A percentile compares a stretch with the other conserved stretches of the same genome.
phyloP scores from a whole-genome alignment of 2,329 filamentous ascomycete species.

The Phialophora verrucosa region DNA sequence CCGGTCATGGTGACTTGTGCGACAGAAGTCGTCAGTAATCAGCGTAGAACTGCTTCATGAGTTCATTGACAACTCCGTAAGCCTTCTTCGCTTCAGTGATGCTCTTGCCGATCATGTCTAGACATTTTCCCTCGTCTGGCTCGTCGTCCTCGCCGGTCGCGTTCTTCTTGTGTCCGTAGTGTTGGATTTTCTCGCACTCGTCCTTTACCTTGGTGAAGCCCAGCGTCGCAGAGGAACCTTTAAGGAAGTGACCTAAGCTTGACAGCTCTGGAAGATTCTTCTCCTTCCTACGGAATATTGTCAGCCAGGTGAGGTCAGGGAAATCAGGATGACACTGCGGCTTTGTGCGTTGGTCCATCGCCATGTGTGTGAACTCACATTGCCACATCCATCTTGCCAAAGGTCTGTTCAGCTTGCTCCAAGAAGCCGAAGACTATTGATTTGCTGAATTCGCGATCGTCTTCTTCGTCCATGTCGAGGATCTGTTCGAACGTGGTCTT shows the following conservation, averaged over 20 bases:
- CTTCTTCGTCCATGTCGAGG: slow-evolving; percentile 95
- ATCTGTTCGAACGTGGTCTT: slow-evolving; percentile 86
- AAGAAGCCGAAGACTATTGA: slow-evolving; percentile 93
- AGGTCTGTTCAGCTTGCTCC: slow-evolving; percentile 85
- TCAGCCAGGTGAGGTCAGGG: slow-evolving; percentile 6
- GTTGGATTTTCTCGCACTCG: slow-evolving; percentile 94
- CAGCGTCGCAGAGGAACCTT: slow-evolving; percentile 93
- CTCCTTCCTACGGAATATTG: slow-evolving; percentile 58
- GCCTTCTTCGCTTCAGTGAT: slow-evolving; percentile 75
- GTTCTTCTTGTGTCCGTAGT: slow-evolving; percentile 83
- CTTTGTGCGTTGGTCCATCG: not conserved
- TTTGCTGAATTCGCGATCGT: slow-evolving; percentile 83
- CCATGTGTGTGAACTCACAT: slow-evolving; percentile 62
- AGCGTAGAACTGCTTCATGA: slow-evolving; percentile 73
- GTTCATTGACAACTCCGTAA: slow-evolving; percentile 73
- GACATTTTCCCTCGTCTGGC: slow-evolving; percentile 69
- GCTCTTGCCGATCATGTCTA: slow-evolving; percentile 72
- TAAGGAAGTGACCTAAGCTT: slow-evolving; percentile 89
- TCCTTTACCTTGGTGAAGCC: slow-evolving; percentile 90
- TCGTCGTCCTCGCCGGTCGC: slow-evolving; percentile 72
- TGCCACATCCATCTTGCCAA: slow-evolving; percentile 78
- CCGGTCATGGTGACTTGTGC: not conserved
- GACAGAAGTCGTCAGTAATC: slow-evolving; percentile 42
- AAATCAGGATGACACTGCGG: not conserved
- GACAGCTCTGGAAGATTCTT: slow-evolving; percentile 77